Evolutionary conservation across 2,329 filamentous ascomycete species (phyloP).

Genomic region (Hymenoscyphus fraxineus): DNA sequence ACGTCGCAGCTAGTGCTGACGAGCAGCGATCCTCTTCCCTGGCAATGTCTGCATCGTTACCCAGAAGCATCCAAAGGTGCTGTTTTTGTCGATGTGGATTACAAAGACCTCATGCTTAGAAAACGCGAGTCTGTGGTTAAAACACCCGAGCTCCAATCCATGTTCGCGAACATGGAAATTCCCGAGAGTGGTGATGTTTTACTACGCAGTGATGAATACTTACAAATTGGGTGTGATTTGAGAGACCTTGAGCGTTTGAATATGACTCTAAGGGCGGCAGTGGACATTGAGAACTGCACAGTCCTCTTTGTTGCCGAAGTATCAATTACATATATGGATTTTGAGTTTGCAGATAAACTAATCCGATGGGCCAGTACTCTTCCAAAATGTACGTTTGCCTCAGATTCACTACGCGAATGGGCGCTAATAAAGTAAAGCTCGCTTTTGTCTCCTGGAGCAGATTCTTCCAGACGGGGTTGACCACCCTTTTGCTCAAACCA

Average conservation of each 20-base stretch:
- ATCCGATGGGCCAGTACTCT: slow-evolving; percentile 74
- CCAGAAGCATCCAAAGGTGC: slow-evolving; percentile 52
- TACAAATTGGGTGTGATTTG: slow-evolving; percentile 78
- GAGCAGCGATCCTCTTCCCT: slow-evolving; percentile 76
- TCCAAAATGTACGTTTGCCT: slow-evolving; percentile 55
- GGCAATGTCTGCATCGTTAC: slow-evolving; percentile 72
- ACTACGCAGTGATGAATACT: slow-evolving; percentile 66
- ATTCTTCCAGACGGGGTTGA: slow-evolving; percentile 71
- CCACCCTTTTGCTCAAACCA: slow-evolving; percentile 82
- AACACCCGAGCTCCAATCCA: slow-evolving; percentile 55
- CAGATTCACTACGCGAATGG: neutral
- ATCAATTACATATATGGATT: slow-evolving; percentile 86
- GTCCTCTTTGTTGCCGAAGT: slow-evolving; percentile 86
- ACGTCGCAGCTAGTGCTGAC: neutral
- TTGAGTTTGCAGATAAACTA: slow-evolving; percentile 65
- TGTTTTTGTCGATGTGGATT: slow-evolving; percentile 82
- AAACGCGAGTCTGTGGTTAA: slow-evolving; percentile 66
- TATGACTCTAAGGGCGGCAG: slow-evolving; percentile 52
- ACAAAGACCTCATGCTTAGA: slow-evolving; percentile 70
- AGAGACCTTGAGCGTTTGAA: slow-evolving; percentile 62
- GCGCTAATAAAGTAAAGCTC: slow-evolving; percentile 47
- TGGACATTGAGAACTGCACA: slow-evolving; percentile 54
- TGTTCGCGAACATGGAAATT: slow-evolving; percentile 45
- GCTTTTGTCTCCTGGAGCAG: slow-evolving; percentile 85
- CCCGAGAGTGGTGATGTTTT: slow-evolving; percentile 47